A percentile compares a stretch with the other conserved stretches of the same genome.
Evolutionary conservation across 2,329 filamentous ascomycete species (phyloP).

Genomic region (Pseudogymnoascus pannorum): DNA sequence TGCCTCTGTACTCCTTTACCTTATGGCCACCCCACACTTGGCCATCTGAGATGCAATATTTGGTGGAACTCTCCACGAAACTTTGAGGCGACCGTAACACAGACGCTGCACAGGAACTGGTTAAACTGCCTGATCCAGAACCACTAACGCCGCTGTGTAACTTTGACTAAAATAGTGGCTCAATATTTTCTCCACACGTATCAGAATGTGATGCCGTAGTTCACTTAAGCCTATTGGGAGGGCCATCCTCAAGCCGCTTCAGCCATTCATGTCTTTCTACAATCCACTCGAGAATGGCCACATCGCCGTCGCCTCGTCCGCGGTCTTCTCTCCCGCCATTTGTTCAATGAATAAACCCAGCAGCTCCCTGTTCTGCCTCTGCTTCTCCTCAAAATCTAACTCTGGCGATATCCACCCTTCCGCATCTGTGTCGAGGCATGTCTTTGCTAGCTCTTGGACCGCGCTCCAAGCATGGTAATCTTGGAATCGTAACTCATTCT

Average conservation of each 20-base stretch:
- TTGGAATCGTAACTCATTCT: not conserved
- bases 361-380: not conserved
- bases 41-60: not conserved
- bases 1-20: not conserved
- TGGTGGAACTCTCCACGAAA: not conserved
- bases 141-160: not conserved
- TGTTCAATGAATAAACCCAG: not conserved
- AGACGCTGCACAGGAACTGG: not conserved
- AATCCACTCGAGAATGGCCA: not conserved
- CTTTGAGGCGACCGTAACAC: not conserved
- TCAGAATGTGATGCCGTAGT: not conserved
- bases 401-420: not conserved
- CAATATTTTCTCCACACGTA: not conserved
- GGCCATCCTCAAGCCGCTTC: not conserved
- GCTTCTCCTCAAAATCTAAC: not conserved
- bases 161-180: not conserved
- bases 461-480: not conserved
- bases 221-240: not conserved
- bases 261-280: not conserved
- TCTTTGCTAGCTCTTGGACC: not conserved
- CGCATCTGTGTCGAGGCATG: not conserved
- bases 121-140: not conserved
- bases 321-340: not conserved
- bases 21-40: not conserved
- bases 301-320: not conserved